These are phyloP conservation scores for Diaporthe vexans DNA, from an alignment of 2,329 filamentous ascomycete species.

Conservation along the genomic window DNA sequence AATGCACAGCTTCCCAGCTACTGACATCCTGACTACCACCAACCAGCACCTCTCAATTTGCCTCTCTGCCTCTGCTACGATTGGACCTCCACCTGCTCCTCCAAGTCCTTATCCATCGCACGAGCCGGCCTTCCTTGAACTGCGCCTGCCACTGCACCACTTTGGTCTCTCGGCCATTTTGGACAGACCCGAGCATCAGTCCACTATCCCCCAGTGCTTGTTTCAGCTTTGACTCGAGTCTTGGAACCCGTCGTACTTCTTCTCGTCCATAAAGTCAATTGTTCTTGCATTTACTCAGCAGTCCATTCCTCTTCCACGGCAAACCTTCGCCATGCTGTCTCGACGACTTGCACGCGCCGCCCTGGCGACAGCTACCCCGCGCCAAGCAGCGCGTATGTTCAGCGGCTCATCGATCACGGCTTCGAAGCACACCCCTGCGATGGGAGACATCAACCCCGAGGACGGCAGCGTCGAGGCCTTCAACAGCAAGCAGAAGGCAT, in stretches of 20 bases:
- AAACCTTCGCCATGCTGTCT: conserved; percentile 58
- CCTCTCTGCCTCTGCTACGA: conserved; percentile 40
- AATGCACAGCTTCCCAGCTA: conserved; percentile 35
- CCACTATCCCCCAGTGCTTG: conserved; percentile 35
- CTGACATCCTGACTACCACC: conserved; percentile 39
- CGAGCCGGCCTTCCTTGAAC: conserved; percentile 7
- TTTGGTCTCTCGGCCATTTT: conserved; percentile 23
- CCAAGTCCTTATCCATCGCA: conserved; percentile 7
- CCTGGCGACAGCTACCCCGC: conserved; percentile 56
- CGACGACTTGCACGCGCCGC: conserved; percentile 64
- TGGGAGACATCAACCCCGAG: conserved; percentile 85
- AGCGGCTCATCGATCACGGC: conserved; percentile 62
- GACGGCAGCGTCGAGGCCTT: conserved; percentile 81
- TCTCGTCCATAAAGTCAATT: conserved; percentile 16
- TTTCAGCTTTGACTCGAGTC: conserved; percentile 32
- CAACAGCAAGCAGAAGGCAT: conserved; percentile 86
- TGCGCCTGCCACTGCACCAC: conserved; percentile 15
- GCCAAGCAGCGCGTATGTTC: conserved; percentile 66
- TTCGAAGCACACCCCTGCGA: conserved; percentile 74
- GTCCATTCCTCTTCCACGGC: not conserved
- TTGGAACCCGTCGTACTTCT: conserved; percentile 14
- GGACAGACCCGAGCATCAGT: conserved; percentile 18
- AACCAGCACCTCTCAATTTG: conserved; percentile 36
- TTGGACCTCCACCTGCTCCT: conserved; percentile 33
- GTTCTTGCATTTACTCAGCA: conserved; percentile 6